These are phyloP conservation scores for Sedum album DNA, from an alignment of 164 flowering plant genomes.

Conservation along the genomic window DNA sequence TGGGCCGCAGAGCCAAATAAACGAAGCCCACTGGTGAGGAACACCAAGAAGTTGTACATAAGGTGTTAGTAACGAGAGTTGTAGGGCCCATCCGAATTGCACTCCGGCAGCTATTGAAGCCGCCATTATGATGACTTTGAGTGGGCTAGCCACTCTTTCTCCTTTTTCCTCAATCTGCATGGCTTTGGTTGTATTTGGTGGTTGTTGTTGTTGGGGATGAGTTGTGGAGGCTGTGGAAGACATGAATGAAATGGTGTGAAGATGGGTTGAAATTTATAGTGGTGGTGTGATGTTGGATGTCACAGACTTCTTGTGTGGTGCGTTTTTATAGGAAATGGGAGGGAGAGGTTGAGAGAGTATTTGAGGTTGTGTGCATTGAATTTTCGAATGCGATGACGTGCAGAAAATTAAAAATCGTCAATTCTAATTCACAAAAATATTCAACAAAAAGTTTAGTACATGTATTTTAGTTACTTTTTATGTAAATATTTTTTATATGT, in stretches of 20 bases:
- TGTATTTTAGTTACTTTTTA: too few species aligned
- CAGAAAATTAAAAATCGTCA: neutral
- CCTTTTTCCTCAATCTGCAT: neutral
- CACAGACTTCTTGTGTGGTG: neutral
- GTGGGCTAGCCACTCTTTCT: neutral
- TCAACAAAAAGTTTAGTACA: too few species aligned
- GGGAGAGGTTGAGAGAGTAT: too few species aligned
- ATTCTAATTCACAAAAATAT: too few species aligned
- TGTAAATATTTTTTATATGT: too few species aligned
- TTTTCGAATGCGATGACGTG: too few species aligned
- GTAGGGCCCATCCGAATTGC: conserved; percentile 6
- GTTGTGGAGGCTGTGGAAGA: neutral
- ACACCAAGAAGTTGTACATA: neutral
- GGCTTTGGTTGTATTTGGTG: neutral
- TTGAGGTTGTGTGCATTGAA: neutral
- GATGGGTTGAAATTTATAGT: too few species aligned
- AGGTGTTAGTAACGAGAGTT: neutral
- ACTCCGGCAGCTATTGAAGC: neutral
- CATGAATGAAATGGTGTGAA: neutral
- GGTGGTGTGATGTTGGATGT: neutral
- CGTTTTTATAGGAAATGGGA: neutral
- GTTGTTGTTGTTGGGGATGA: neutral
- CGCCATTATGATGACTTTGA: neutral
- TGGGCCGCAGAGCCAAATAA: conserved; percentile 6
- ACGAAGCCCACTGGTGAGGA: neutral